These are phyloP conservation scores for Sporothrix brunneoviolacea DNA, from an alignment of 2,329 filamentous ascomycete species.

Conservation along the genomic window DNA sequence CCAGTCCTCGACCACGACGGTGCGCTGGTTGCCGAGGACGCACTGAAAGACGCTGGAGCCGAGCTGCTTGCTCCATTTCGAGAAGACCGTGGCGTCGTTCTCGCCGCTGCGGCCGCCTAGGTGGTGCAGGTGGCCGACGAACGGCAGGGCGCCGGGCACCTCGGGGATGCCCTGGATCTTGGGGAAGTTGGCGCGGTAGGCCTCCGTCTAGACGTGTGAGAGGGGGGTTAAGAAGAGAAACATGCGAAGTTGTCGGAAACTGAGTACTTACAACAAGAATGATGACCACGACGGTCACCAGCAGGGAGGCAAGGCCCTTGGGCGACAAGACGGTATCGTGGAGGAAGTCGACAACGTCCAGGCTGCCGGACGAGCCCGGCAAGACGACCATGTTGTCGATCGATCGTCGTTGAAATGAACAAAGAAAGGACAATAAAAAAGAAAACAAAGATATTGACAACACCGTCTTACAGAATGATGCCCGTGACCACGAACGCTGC, in stretches of 20 bases:
- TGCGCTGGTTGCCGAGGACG: conserved; percentile 8
- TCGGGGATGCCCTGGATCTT: conserved; percentile 5
- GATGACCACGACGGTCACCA: background rate
- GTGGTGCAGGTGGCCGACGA: conserved; percentile 3
- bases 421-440: background rate
- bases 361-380: background rate
- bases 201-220: background rate
- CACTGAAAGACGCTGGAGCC: background rate
- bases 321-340: conserved; percentile 2
- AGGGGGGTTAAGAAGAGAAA: background rate
- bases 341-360: background rate
- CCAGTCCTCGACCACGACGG: conserved; percentile 5
- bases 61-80: background rate
- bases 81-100: conserved; percentile 3
- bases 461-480: no score
- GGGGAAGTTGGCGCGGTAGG: conserved; percentile 5
- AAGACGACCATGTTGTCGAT: background rate
- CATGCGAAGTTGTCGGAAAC: background rate
- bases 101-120: conserved; percentile 3
- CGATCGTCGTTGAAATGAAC: no score
- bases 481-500: no score
- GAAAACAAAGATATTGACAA: background rate
- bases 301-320: background rate
- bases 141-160: conserved; percentile 5
- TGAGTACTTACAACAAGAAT: background rate